phyloP scores from a whole-genome alignment of 2,329 filamentous ascomycete species.

The Cladosporium sp. region DNA sequence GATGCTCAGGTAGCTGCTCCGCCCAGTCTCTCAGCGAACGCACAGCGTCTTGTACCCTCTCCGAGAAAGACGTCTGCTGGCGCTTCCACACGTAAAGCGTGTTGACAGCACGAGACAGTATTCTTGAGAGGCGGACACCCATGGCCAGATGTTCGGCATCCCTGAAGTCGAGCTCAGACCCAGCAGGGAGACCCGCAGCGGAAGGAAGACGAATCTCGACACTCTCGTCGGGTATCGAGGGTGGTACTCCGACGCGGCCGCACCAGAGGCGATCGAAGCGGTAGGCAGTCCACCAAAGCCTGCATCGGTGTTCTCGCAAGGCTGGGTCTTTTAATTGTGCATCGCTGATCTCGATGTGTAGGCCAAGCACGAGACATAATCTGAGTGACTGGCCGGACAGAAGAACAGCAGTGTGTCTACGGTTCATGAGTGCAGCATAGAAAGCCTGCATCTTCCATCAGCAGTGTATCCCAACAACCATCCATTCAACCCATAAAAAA shows the following conservation, averaged over 20 bases:
- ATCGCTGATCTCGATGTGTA: constrained; percentile 46
- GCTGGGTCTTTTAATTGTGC: constrained; percentile 44
- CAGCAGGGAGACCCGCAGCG: constrained; percentile 35
- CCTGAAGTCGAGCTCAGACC: constrained; percentile 37
- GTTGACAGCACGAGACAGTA: constrained; percentile 34
- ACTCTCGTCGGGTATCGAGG: constrained; percentile 38
- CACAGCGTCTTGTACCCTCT: constrained; percentile 42
- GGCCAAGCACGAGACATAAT: constrained; percentile 48
- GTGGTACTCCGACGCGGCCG: constrained; percentile 39
- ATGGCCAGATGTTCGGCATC: constrained; percentile 43
- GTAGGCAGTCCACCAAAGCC: constrained; percentile 42
- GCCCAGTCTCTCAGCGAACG: constrained; percentile 43
- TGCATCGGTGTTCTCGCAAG: constrained; percentile 37
- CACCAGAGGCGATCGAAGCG: constrained; percentile 39
- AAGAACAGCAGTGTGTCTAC: constrained; percentile 48
- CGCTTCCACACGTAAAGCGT: constrained; percentile 36
- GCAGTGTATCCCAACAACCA: neutral
- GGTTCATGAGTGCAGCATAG: constrained; percentile 50
- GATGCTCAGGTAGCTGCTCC: constrained; percentile 38
- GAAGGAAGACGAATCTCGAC: constrained; percentile 49
- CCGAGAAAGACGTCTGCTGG: constrained; percentile 37
- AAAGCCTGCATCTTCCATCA: constrained; percentile 40
- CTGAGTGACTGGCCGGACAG: constrained; percentile 51
- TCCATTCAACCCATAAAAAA: neutral
- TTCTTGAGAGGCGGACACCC: constrained; percentile 44